Conservation (phyloP, 2,329 filamentous ascomycete species). For the Colletotrichum incanum region DNA sequence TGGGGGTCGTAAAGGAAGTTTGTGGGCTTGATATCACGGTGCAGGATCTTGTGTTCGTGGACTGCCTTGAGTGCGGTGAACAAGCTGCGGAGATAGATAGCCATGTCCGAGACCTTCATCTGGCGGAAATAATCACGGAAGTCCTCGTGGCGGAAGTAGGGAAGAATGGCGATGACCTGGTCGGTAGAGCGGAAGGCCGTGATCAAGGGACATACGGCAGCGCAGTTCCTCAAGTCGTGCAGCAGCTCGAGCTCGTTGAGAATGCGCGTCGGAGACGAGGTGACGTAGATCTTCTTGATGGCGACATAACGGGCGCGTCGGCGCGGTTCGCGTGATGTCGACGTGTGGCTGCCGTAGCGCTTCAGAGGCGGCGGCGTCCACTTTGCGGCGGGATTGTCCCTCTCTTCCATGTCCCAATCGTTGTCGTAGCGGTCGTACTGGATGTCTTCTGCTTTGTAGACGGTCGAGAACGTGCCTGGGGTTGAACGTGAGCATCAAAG, state of each 20-base stretch:
- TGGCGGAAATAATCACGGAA: slow-evolving; percentile 95
- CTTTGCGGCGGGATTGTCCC: slow-evolving; percentile 70
- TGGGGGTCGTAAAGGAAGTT: slow-evolving; percentile 95
- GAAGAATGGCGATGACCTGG: slow-evolving; percentile 94
- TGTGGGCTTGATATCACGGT: slow-evolving; percentile 97
- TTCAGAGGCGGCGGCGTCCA: slow-evolving; percentile 81
- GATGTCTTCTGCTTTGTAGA: slow-evolving; percentile 98
- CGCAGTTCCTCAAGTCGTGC: slow-evolving; percentile 86
- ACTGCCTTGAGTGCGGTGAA: slow-evolving; percentile 89
- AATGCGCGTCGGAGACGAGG: slow-evolving; percentile 92
- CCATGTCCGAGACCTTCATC: slow-evolving; percentile 88
- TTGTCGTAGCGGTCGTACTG: slow-evolving; percentile 88
- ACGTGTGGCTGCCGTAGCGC: slow-evolving; percentile 58
- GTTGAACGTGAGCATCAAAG: not conserved
- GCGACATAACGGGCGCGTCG: slow-evolving; percentile 83
- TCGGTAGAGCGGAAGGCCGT: slow-evolving; percentile 96
- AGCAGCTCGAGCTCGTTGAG: slow-evolving; percentile 96
- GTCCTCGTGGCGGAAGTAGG: slow-evolving; percentile 96
- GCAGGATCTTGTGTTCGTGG: slow-evolving; percentile 87
- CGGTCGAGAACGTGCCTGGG: slow-evolving; percentile 95
- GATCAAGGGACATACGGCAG: slow-evolving; percentile 93
- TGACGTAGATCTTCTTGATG: slow-evolving; percentile 99
- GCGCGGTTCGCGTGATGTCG: slow-evolving; percentile 37
- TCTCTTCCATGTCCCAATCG: slow-evolving; percentile 83
- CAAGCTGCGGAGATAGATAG: slow-evolving; percentile 89